Percentiles rank a stretch among this genome's conserved stretches.
These are phyloP conservation scores for Sporothrix luriei DNA, from an alignment of 2,329 filamentous ascomycete genomes.

Conservation along the genomic window DNA sequence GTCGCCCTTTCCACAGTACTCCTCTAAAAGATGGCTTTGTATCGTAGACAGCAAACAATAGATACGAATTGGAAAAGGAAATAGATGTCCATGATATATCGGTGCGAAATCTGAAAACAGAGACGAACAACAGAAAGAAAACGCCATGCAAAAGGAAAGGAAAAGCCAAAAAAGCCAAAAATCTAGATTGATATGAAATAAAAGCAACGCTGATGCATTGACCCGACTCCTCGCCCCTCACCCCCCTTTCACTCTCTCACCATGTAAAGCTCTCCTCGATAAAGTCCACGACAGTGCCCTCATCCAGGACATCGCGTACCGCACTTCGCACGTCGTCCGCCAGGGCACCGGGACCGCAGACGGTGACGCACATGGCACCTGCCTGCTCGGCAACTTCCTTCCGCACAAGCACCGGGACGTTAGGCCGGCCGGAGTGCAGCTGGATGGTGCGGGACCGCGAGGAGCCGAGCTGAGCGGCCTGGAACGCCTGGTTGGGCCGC, in stretches of 20 bases:
- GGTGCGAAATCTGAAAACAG: not conserved
- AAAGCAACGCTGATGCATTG: not conserved
- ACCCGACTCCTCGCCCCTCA: too few species aligned
- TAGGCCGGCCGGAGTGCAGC: conserved; percentile 88
- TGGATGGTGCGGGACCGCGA: conserved; percentile 74
- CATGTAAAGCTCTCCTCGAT: conserved; percentile 76
- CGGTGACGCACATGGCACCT: conserved; percentile 85
- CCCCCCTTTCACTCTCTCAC: conserved; percentile 41
- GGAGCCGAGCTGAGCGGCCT: conserved; percentile 62
- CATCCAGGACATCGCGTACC: conserved; percentile 64
- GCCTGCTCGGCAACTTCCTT: conserved; percentile 80
- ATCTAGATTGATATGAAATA: not conserved
- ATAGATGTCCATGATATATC: conserved; percentile 12
- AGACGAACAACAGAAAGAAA: not conserved
- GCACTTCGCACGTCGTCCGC: conserved; percentile 73
- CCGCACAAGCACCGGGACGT: conserved; percentile 74
- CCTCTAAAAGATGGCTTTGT: not conserved
- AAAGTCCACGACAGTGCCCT: conserved; percentile 67
- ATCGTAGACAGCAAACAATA: not conserved
- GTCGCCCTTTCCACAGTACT: not conserved
- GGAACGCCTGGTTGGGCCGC: conserved; percentile 77
- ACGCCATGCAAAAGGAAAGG: not conserved
- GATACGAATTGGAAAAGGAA: not conserved
- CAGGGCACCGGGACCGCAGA: conserved; percentile 74
- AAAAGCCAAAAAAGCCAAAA: not conserved